Evolutionary conservation across 192 early-diverging fungal genomes (phyloP).

Genomic region (Backusella tarrabulga): DNA sequence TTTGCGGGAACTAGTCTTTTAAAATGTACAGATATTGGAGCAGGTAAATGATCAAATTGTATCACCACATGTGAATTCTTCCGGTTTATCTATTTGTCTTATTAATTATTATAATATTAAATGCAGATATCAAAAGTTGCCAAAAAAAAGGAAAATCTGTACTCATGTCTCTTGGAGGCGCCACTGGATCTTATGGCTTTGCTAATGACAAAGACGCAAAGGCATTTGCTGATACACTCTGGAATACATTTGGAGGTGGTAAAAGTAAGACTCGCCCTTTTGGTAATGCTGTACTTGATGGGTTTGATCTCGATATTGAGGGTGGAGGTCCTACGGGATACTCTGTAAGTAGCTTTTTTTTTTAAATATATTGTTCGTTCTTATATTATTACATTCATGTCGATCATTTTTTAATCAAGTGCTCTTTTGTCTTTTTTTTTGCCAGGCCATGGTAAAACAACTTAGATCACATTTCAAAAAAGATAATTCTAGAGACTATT

Average conservation of each 20-base stretch:
- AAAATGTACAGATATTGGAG: slow-evolving; percentile 66
- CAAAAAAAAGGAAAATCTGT: slow-evolving; percentile 73
- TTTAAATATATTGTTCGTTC: background rate
- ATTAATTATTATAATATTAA: background rate
- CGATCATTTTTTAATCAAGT: background rate
- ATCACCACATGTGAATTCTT: background rate
- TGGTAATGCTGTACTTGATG: slow-evolving; percentile 56
- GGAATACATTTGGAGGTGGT: slow-evolving; percentile 75
- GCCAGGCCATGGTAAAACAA: slow-evolving; percentile 46
- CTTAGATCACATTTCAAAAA: slow-evolving; percentile 56
- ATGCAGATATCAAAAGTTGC: slow-evolving; percentile 64
- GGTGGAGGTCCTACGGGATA: slow-evolving; percentile 60
- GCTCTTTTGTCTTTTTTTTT: no score
- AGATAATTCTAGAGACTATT: slow-evolving; percentile 46
- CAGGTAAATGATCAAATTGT: slow-evolving; percentile 5
- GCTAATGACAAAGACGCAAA: slow-evolving; percentile 50
- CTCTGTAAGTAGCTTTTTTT: slow-evolving; percentile 17
- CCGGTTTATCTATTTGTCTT: background rate
- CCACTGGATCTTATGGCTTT: slow-evolving; percentile 63
- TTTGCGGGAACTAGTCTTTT: slow-evolving; percentile 62
- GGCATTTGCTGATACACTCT: slow-evolving; percentile 67
- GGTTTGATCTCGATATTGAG: slow-evolving; percentile 63
- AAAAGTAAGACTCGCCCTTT: slow-evolving; percentile 62
- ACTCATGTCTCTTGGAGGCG: slow-evolving; percentile 72
- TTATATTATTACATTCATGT: background rate